Percentiles rank a stretch among this genome's conserved stretches.
phyloP scores from a whole-genome alignment of 176 grass and related monocot species.

The Eragrostis nindensis region DNA sequence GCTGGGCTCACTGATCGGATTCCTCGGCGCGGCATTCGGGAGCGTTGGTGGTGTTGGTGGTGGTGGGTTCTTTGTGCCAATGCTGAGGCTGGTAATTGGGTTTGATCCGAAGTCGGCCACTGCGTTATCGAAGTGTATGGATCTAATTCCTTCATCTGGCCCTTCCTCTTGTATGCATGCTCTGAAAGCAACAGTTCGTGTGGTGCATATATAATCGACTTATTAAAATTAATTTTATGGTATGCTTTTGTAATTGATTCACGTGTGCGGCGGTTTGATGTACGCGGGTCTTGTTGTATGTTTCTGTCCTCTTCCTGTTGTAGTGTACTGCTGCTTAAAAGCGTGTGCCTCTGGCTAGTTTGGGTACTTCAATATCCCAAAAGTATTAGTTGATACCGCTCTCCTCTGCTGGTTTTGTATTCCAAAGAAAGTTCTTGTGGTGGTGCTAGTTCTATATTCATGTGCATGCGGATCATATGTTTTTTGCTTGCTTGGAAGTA shows the following conservation, averaged over 20 bases:
- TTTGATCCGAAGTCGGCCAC: constrained; percentile 84
- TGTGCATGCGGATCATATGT: neutral
- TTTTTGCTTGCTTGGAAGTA: constrained; percentile 27
- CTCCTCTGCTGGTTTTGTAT: neutral
- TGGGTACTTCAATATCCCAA: neutral
- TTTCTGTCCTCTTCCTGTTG: constrained; percentile 32
- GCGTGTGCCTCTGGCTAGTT: neutral
- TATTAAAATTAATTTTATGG: constrained; percentile 14
- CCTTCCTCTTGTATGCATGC: constrained; percentile 11
- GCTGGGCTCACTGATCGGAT: constrained; percentile 61
- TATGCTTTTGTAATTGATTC: constrained; percentile 27
- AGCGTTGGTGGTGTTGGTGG: constrained; percentile 80
- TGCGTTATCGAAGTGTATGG: constrained; percentile 77
- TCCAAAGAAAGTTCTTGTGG: constrained; percentile 13
- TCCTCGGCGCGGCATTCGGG: constrained; percentile 74
- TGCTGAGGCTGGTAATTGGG: constrained; percentile 73
- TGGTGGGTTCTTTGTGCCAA: constrained; percentile 80
- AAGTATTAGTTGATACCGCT: constrained; percentile 5
- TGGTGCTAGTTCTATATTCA: constrained; percentile 34
- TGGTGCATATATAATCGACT: neutral
- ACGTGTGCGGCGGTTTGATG: neutral
- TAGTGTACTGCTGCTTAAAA: constrained; percentile 22
- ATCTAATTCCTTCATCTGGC: constrained; percentile 5
- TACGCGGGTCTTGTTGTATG: neutral
- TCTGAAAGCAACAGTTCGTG: constrained; percentile 33